Base-by-base conservation (phyloP, 352 stramenopile species). In the Phytophthora tentaculata region DNA sequence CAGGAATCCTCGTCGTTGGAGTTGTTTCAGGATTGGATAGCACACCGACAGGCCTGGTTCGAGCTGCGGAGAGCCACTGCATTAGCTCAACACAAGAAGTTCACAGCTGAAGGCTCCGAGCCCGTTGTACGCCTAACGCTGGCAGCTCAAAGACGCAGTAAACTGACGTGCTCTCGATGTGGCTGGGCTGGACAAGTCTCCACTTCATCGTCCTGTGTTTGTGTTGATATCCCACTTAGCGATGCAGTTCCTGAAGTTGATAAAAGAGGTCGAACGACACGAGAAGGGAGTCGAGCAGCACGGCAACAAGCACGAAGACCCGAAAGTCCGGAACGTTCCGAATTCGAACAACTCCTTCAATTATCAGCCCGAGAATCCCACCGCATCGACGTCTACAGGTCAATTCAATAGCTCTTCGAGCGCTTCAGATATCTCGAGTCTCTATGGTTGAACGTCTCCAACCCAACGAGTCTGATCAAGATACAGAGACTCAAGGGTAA, bases 31-130 rank as follows among this genome's bases (percentile, higher is more conserved):
- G 79, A 89, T 19, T 77, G 74, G 55, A 70, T 88, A 12, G 41
- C 69, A 4, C 56, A 69, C 1, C 80, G 86, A 51, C 73, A 80
- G 20, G 66, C 74, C 6, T 91, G 83, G 83, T 81, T 81, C 63
- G 83, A 89, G 52, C 41, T 83, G 26, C 70, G 79, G 10, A 75
- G 76, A 49, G 87, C 83, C 64, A 89, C 83, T 56, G 79, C 80
- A 20, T 45, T 89, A 49, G 87, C 87, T 47, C 83, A 83, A 48
- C 73, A 81, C 67, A 89, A 87, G 45, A 66, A 52, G 16, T 54
- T 77, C 43, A n/a, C 58, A 76, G 45, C 67, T 50, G 23, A 82
- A 82, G 35, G 43, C 22, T 54, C 48, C 12, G 55, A 71, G 12
- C 61, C 60, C 17, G 50, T 67, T 22, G 67, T 71, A 16, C 55